Conservation (phyloP, 164 flowering plant species). For the Vitis amurensis region DNA sequence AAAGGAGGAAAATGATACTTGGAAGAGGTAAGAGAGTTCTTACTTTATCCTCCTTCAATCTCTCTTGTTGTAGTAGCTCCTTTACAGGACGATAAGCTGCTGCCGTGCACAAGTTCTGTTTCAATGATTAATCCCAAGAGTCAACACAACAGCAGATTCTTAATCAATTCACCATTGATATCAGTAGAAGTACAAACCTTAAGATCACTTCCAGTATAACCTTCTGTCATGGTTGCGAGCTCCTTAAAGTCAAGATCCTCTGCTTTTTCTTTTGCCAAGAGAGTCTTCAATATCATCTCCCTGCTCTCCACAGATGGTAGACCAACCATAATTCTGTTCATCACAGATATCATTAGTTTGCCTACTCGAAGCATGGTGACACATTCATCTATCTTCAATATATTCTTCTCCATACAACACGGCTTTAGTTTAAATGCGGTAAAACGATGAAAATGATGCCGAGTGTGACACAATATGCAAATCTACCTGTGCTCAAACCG, state of each 20-base stretch:
- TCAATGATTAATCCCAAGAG: constrained; percentile 16
- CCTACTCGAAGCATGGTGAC: too few relatives aligned
- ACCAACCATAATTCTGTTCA: constrained; percentile 70
- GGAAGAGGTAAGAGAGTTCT: constrained; percentile 1
- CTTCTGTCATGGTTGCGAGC: constrained; percentile 73
- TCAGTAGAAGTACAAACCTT: constrained; percentile 45
- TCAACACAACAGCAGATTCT: constrained; percentile 6
- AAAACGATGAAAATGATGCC: background rate
- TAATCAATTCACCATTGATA: background rate
- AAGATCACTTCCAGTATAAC: constrained; percentile 81
- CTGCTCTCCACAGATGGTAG: constrained; percentile 69
- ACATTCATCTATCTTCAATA: background rate
- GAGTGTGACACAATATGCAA: background rate
- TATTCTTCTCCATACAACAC: too few relatives aligned
- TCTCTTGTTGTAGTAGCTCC: constrained; percentile 87
- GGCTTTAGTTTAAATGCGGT: too few relatives aligned
- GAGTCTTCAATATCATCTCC: constrained; percentile 67
- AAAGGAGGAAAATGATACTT: too few relatives aligned
- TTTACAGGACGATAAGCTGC: constrained; percentile 97
- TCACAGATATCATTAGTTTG: background rate
- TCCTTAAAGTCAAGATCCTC: constrained; percentile 59
- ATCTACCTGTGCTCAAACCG: constrained; percentile 78
- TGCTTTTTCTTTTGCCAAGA: constrained; percentile 59
- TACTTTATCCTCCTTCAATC: constrained; percentile 65
- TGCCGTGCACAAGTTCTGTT: constrained; percentile 85